These are phyloP conservation scores for Moniliophthora roreri DNA, from an alignment of 1,284 basidiomycete species.

Conservation along the genomic window DNA sequence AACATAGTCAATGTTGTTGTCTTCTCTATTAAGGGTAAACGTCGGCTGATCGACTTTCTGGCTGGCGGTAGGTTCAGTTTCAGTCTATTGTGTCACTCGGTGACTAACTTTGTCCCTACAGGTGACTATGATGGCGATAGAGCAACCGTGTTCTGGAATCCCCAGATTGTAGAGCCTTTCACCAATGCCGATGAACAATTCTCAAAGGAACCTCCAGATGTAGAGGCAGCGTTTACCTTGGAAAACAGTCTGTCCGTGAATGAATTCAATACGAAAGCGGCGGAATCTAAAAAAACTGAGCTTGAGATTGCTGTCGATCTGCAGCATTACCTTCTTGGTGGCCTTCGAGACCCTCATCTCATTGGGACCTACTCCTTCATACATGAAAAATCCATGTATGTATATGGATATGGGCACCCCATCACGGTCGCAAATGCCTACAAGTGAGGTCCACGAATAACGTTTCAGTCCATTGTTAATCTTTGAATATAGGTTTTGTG, in stretches of 20 bases:
- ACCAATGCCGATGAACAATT: slow-evolving; percentile 30
- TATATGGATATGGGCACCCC: slow-evolving; percentile 17
- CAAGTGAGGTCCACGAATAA: slow-evolving; percentile 16
- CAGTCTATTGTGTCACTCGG: background rate
- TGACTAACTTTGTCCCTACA: slow-evolving; percentile 14
- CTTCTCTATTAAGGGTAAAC: slow-evolving; percentile 35
- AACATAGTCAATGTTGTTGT: slow-evolving; percentile 41
- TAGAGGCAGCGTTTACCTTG: slow-evolving; percentile 29
- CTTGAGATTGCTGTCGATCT: slow-evolving; percentile 18
- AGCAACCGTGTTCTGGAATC: slow-evolving; percentile 38
- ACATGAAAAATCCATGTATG: slow-evolving; percentile 36
- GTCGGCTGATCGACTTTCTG: slow-evolving; percentile 39
- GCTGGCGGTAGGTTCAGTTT: slow-evolving; percentile 33
- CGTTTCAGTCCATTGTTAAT: background rate
- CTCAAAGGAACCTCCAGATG: slow-evolving; percentile 29
- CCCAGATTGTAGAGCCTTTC: slow-evolving; percentile 34
- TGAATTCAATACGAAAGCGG: slow-evolving; percentile 13
- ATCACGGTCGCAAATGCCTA: slow-evolving; percentile 17
- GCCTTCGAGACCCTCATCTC: slow-evolving; percentile 29
- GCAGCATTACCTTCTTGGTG: slow-evolving; percentile 36
- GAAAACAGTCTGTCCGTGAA: slow-evolving; percentile 31
- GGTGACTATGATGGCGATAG: slow-evolving; percentile 50
- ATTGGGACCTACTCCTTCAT: slow-evolving; percentile 38
- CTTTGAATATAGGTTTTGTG: slow-evolving; percentile 12
- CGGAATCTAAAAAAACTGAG: slow-evolving; percentile 17